Evolutionary conservation across 164 flowering plant genomes (phyloP), one percentile per base, ranked within the genome.

Genomic region (Aristolochia californica): DNA sequence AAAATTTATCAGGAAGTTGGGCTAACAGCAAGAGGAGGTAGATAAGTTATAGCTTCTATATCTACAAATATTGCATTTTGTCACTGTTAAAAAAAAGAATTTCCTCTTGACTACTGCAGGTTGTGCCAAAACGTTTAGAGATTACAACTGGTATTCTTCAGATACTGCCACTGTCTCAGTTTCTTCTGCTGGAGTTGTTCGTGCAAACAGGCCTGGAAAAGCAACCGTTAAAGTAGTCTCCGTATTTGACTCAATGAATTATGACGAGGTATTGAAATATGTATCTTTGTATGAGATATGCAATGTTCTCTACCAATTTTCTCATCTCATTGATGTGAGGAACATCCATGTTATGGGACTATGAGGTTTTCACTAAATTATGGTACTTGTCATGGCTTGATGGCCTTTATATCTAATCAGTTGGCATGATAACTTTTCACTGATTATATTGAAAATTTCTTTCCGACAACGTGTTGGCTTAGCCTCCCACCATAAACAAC

Each of bases 111-210:
- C 24, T 62, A 22, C 45, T 66, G 60, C 74, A 88, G 96, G 96
- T 69, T 93, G 98, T 75, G 88, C 81, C 57, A 76, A 75, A 61
- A 50, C 77, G 56, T 66, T 78, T 40, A 72, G 72, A 58, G 97
- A 85, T 69, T 88, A 79, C 65, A 80, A 73, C 67, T 93, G 98
- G 98, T 75, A 82, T 72, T 82, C 97, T 34, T 89, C 96, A 55
- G 95, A 89, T 67, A 55, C 58, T 68, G 62, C 72, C 55, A 77
- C 65, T 65, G 77, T 80, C 22, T 80, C 85, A 38, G 80, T 89
- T 57, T 82, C 95, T 63, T 72, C 81, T 57, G 72, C 76, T 61
- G 94, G 98, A 61, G 71, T 83, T 69, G 72, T 85, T 63, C 81
- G 77, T 74, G 89, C 94, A 62, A 88, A 79, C 64, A 76, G 74